Percentiles rank a stretch among this genome's conserved stretches.
These are phyloP conservation scores for Rhynchosporium secalis DNA, from an alignment of 2,329 filamentous ascomycete species.

Conservation along the genomic window DNA sequence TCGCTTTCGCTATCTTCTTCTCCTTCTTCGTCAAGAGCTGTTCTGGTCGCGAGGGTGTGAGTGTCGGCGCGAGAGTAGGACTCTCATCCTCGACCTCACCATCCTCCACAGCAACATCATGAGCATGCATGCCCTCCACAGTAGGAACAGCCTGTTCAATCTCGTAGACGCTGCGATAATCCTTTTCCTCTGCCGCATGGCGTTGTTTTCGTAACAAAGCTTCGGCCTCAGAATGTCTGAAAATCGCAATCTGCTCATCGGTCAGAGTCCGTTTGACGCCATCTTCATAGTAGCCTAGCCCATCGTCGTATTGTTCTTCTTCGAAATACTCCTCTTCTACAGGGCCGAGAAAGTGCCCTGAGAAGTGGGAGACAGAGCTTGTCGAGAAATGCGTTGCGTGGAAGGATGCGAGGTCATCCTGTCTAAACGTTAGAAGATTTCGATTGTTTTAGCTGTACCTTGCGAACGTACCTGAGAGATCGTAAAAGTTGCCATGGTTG, in stretches of 20 bases:
- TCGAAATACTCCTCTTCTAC: constrained; percentile 51
- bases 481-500: constrained; percentile 37
- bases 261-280: constrained; percentile 87
- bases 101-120: constrained; percentile 23
- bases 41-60: constrained; percentile 11
- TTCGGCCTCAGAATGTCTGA: constrained; percentile 85
- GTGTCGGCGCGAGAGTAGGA: constrained; percentile 18
- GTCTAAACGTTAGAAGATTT: constrained; percentile 17
- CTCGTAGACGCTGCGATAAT: neutral
- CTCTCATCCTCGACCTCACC: constrained; percentile 27
- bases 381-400: constrained; percentile 36
- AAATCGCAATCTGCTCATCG: constrained; percentile 87
- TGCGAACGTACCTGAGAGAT: constrained; percentile 43
- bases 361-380: constrained; percentile 55
- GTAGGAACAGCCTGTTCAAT: neutral
- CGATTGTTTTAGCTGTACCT: neutral
- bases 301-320: constrained; percentile 52
- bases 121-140: neutral
- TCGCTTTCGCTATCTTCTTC: constrained; percentile 32
- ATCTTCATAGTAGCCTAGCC: constrained; percentile 81
- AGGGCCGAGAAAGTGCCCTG: constrained; percentile 45
- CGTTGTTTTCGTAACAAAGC: constrained; percentile 58
- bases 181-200: constrained; percentile 32
- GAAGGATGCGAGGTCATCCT: constrained; percentile 37
- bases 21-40: constrained; percentile 25